Conservation (phyloP, 1,284 basidiomycete genomes). For the Phellinidium pouzarii region DNA sequence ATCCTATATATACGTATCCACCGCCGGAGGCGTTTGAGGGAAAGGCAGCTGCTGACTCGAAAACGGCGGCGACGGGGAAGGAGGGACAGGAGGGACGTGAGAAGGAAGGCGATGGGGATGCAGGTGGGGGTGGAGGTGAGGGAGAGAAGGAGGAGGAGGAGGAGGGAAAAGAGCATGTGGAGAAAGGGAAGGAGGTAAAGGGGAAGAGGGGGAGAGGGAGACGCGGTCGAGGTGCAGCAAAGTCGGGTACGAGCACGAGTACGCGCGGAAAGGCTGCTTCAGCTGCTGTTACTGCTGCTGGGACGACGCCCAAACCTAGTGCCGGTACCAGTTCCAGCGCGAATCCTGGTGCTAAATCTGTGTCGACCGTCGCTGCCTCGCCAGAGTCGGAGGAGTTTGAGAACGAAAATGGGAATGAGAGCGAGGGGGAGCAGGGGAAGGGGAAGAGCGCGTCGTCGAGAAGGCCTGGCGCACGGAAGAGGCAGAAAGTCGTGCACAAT, state of each 20-base stretch:
- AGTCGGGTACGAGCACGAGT: background rate
- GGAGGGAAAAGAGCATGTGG: background rate
- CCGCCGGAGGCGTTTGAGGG: background rate
- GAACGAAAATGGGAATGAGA: background rate
- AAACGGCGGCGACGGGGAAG: background rate
- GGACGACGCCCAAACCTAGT: no score
- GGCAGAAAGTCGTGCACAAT: background rate
- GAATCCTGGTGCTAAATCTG: no score
- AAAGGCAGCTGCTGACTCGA: background rate
- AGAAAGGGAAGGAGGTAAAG: background rate
- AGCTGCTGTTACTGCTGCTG: no score
- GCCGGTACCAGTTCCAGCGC: no score
- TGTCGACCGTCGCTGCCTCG: background rate
- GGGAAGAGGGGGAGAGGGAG: background rate
- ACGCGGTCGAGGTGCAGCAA: background rate
- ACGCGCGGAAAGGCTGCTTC: background rate
- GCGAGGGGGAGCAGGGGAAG: background rate
- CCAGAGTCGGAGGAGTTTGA: background rate
- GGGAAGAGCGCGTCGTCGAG: background rate
- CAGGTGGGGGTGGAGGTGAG: background rate
- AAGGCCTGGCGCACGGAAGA: background rate
- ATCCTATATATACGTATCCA: slow-evolving; percentile 3
- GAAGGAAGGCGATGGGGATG: background rate
- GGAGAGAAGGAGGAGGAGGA: background rate
- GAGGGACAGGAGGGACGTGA: background rate